A percentile compares a stretch with the other conserved stretches of the same genome.
These are phyloP conservation scores for Noccaea caerulescens DNA, from an alignment of 345 rosid genomes.

Conservation along the genomic window DNA sequence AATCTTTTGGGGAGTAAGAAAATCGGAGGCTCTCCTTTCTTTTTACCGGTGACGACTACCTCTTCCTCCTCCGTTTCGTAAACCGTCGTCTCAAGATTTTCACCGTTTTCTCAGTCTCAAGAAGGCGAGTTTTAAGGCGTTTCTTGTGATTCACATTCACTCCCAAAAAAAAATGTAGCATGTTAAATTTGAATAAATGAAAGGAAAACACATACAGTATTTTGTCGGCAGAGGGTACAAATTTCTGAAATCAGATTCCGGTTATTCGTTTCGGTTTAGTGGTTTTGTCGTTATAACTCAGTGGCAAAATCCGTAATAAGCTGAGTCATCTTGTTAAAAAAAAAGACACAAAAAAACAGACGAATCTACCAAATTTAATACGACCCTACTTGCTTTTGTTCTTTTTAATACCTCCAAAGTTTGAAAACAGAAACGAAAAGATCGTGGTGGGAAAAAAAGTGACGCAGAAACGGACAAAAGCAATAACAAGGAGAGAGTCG, in stretches of 20 bases:
- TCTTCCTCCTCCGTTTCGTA: slow-evolving; percentile 12
- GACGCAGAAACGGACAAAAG: slow-evolving; percentile 27
- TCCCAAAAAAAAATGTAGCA: slow-evolving; percentile 20
- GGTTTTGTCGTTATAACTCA: neutral
- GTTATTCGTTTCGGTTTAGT: slow-evolving; percentile 21
- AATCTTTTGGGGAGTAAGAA: slow-evolving; percentile 63
- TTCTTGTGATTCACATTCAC: slow-evolving; percentile 38
- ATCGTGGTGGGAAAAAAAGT: slow-evolving; percentile 37
- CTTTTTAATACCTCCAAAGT: slow-evolving; percentile 37
- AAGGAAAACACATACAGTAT: slow-evolving; percentile 9
- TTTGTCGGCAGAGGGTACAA: neutral
- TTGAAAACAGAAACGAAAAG: slow-evolving; percentile 27
- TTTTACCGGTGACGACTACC: slow-evolving; percentile 38
- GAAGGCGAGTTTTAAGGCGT: slow-evolving; percentile 44
- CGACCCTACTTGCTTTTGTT: slow-evolving; percentile 36
- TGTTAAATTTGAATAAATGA: neutral
- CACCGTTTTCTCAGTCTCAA: slow-evolving; percentile 29
- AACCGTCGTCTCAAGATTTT: neutral
- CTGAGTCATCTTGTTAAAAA: neutral
- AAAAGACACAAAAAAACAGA: slow-evolving; percentile 2
- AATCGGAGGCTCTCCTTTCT: slow-evolving; percentile 60
- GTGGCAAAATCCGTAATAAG: slow-evolving; percentile 11
- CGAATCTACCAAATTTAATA: slow-evolving; percentile 20
- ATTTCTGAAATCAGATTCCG: neutral
- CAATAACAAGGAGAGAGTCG: slow-evolving; percentile 28